Conservation (phyloP, 2,329 filamentous ascomycete species). For the Neophaeococcomyces mojaviensis region DNA sequence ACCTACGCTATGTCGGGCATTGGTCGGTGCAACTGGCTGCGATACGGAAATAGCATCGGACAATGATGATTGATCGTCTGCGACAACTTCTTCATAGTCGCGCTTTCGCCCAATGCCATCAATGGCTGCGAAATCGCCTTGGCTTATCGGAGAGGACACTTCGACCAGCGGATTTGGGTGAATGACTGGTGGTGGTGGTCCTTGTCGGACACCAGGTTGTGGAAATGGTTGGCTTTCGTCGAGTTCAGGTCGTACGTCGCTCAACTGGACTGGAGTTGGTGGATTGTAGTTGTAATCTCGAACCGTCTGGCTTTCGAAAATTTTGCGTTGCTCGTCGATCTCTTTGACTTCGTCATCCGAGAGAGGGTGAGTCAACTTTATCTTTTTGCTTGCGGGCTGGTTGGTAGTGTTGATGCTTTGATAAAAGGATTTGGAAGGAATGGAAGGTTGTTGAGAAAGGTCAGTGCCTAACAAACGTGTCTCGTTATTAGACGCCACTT, state of each 20-base stretch:
- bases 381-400: neutral
- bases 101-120: slow-evolving; percentile 23
- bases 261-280: no score
- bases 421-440: neutral
- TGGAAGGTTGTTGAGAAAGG: neutral
- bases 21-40: slow-evolving; percentile 34
- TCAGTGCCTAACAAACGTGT: slow-evolving; percentile 17
- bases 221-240: slow-evolving; percentile 7
- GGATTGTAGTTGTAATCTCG: neutral
- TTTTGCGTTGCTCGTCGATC: neutral
- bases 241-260: slow-evolving; percentile 12
- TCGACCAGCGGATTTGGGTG: slow-evolving; percentile 21
- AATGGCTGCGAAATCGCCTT: slow-evolving; percentile 33
- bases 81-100: slow-evolving; percentile 20
- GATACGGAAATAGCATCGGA: slow-evolving; percentile 21
- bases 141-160: slow-evolving; percentile 28
- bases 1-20: slow-evolving; percentile 47
- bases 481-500: slow-evolving; percentile 13
- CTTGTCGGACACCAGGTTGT: neutral
- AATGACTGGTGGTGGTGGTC: slow-evolving; percentile 17
- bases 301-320: neutral
- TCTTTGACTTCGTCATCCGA: neutral
- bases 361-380: neutral
- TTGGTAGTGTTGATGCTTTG: neutral
- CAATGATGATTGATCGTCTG: slow-evolving; percentile 24